Evolutionary conservation across 306 rosid species (phyloP).

Genomic region (Malus asiatica): DNA sequence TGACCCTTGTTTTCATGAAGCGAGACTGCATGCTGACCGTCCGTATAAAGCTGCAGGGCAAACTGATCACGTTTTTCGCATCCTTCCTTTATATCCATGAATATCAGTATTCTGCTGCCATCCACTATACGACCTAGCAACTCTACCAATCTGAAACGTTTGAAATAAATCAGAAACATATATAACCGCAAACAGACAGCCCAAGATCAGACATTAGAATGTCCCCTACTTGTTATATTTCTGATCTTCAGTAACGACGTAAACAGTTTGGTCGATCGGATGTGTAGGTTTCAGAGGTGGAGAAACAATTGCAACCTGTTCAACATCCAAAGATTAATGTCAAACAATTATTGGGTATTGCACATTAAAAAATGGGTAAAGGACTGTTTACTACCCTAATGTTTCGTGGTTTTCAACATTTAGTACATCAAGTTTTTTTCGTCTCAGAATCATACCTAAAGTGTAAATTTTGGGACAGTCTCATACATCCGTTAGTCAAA

Average conservation of each 20-base stretch:
- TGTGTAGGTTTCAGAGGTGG: slow-evolving; percentile 81
- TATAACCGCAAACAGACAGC: slow-evolving; percentile 10
- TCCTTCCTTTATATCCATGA: slow-evolving; percentile 97
- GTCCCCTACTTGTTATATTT: slow-evolving; percentile 84
- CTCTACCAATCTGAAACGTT: slow-evolving; percentile 65
- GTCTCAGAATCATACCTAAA: too few species aligned
- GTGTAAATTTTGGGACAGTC: too few species aligned
- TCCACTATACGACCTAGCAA: slow-evolving; percentile 94
- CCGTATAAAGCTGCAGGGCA: slow-evolving; percentile 88
- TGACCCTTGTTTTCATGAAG: slow-evolving; percentile 96
- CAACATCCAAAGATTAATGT: slow-evolving; percentile 6
- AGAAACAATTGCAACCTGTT: slow-evolving; percentile 86
- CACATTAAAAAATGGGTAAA: background rate
- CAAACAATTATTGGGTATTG: background rate
- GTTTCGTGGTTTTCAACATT: too few species aligned
- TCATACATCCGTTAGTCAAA: too few species aligned
- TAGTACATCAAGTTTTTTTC: too few species aligned
- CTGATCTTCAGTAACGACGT: slow-evolving; percentile 89
- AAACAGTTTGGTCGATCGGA: slow-evolving; percentile 77
- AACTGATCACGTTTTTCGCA: slow-evolving; percentile 53
- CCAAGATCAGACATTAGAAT: slow-evolving; percentile 1
- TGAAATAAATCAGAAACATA: slow-evolving; percentile 16
- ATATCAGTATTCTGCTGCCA: slow-evolving; percentile 88
- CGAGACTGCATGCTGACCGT: slow-evolving; percentile 96
- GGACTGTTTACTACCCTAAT: too few species aligned